Evolutionary conservation across 208 protist genomes (phyloP).

Genomic region (Leishmania turanica): DNA sequence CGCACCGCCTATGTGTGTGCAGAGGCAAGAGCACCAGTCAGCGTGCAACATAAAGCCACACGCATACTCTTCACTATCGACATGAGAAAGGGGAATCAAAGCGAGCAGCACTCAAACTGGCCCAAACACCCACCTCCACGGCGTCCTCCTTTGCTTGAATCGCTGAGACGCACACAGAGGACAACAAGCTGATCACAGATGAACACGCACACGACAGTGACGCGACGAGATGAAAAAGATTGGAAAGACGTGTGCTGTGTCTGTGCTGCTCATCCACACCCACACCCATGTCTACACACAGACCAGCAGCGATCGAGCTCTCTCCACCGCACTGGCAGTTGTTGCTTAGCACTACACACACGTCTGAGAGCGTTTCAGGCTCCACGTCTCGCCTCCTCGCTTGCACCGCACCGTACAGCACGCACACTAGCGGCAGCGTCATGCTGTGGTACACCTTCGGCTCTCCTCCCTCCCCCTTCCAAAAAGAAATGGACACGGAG

Average conservation of each 20-base stretch:
- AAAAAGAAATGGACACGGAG: neutral
- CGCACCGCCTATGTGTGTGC: conserved; percentile 9
- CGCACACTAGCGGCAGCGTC: neutral
- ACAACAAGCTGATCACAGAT: conserved; percentile 10
- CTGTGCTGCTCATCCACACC: neutral
- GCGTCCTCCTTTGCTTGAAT: neutral
- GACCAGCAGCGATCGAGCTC: neutral
- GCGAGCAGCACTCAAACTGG: neutral
- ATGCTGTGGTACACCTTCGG: neutral
- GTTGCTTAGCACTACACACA: neutral
- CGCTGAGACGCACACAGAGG: neutral
- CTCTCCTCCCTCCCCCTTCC: neutral
- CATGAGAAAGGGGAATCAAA: neutral
- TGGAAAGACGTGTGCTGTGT: neutral
- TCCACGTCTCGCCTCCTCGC: neutral
- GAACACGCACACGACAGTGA: conserved; percentile 1
- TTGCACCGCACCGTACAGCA: neutral
- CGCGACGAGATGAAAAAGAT: neutral
- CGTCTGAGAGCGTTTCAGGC: neutral
- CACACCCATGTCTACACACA: neutral
- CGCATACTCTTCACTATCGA: conserved; percentile 23
- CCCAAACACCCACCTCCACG: neutral
- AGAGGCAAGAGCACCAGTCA: neutral
- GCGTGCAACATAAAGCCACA: neutral
- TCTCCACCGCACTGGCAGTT: neutral